A percentile compares a stretch with the other conserved stretches of the same genome.
phyloP scores from a whole-genome alignment of 345 rosid species.

The Melaleuca quinquenervia region DNA sequence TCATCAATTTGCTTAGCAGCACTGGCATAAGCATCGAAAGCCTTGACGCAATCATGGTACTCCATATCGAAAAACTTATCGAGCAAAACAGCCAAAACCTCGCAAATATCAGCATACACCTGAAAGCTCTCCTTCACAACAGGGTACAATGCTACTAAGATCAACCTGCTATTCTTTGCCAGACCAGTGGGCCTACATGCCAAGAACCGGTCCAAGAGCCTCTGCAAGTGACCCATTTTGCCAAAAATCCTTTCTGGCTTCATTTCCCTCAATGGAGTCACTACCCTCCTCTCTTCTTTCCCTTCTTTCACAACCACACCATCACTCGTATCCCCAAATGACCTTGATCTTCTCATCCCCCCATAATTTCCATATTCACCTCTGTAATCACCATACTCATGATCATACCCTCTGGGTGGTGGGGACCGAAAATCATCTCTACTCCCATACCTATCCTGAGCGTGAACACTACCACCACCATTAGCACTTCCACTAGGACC shows the following conservation, averaged over 20 bases:
- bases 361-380: constrained; percentile 28
- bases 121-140: constrained; percentile 74
- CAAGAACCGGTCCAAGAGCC: constrained; percentile 58
- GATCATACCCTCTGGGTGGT: constrained; percentile 38
- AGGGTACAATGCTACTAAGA: constrained; percentile 52
- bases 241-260: constrained; percentile 61
- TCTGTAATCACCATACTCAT: constrained; percentile 9
- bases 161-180: constrained; percentile 60
- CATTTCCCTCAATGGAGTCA: constrained; percentile 71
- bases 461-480: constrained; percentile 16
- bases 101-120: constrained; percentile 63
- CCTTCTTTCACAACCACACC: constrained; percentile 34
- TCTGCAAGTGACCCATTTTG: constrained; percentile 44
- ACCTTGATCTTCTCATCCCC: constrained; percentile 44
- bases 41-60: constrained; percentile 57
- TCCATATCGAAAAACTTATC: constrained; percentile 77
- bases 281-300: constrained; percentile 46
- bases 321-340: constrained; percentile 66
- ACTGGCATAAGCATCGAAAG: constrained; percentile 57
- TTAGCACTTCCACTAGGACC: constrained; percentile 9
- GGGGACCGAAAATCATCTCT: constrained; percentile 61
- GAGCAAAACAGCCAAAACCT: constrained; percentile 56
- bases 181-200: constrained; percentile 60
- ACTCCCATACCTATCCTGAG: constrained; percentile 29
- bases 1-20: constrained; percentile 77